Conservation (phyloP, 768 basidiomycete species). For the Dioszegia aurantiaca region DNA sequence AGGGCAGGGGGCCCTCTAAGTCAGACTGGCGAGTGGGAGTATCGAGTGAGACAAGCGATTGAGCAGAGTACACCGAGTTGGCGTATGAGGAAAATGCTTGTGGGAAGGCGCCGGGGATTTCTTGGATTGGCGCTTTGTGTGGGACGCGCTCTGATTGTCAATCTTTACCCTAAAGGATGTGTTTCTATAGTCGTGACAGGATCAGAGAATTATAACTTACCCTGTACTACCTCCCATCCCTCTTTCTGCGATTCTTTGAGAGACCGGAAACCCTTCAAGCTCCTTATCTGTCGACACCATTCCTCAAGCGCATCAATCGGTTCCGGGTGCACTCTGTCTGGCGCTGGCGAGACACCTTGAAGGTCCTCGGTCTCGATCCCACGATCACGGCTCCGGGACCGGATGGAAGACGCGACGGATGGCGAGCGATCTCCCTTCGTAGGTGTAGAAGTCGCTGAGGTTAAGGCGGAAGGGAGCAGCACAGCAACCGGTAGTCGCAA, state of each 20-base stretch:
- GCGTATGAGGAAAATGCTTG: slow-evolving; percentile 13
- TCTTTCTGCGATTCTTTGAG: slow-evolving; percentile 16
- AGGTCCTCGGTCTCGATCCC: no score
- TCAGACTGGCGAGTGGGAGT: neutral
- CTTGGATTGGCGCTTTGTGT: slow-evolving; percentile 3
- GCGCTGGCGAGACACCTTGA: no score
- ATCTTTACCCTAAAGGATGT: neutral
- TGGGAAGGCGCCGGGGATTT: slow-evolving; percentile 41
- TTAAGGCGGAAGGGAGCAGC: slow-evolving; percentile 2
- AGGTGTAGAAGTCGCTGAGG: slow-evolving; percentile 12
- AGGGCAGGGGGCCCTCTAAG: neutral
- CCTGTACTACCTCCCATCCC: slow-evolving; percentile 39
- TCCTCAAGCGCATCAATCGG: neutral
- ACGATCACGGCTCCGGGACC: neutral
- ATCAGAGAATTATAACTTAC: slow-evolving; percentile 19
- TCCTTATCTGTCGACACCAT: slow-evolving; percentile 6
- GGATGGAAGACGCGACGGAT: slow-evolving; percentile 18
- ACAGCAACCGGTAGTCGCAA: neutral
- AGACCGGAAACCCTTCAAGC: slow-evolving; percentile 14
- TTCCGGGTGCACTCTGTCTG: no score
- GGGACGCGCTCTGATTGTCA: slow-evolving; percentile 3
- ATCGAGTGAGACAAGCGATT: slow-evolving; percentile 28
- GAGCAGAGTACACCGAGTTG: slow-evolving; percentile 23
- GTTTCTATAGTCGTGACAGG: no score
- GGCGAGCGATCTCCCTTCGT: slow-evolving; percentile 13